Evolutionary conservation across 345 rosid species (phyloP), one percentile per base, ranked within the genome.

Genomic region (Punica granatum): DNA sequence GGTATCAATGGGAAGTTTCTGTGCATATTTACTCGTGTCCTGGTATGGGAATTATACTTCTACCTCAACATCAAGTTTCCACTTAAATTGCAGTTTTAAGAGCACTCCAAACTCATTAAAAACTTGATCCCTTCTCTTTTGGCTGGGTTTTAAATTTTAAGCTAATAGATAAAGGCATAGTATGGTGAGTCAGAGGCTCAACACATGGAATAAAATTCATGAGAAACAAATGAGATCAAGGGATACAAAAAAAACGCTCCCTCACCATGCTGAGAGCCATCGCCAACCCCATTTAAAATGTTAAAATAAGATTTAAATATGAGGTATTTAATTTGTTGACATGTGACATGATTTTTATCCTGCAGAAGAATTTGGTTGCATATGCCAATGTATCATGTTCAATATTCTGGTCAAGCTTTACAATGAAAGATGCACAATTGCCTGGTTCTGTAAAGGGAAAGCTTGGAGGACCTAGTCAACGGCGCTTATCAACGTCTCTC

Each of bases 381-480:
- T 88, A 84, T 82, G 88, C 87, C 73, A 72, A 84, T 41, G 67
- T 74, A 48, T 88, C 87, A 60, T 90, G 83, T 69, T 84, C 90
- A 28, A 70, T 88, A 75, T 87, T 90, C 76, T 86, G 81, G 85
- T 83, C 85, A 54, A 63, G 66, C 69, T 63, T 54, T 69, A 79
- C 66, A 68, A 64, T 79, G 58, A 85, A 78, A 63, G 79, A 78
- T 65, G 68, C 76, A 35, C 75, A 67, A 73, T 76, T 93, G 66
- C 89, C 98, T 72, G 68, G 86, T 74, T 82, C 96, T 62, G 86
- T 93, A 33, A 80, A 65, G 68, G 98, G 98, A 76, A 93, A 81
- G 79, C 89, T 93, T 66, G 98, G 96, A 60, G 98, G 98, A 32
- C 98, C 90, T 65, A 93, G 97, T 88, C 98, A 90, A 77, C 93